Percentiles rank a stretch among this genome's conserved stretches.
phyloP scores from a whole-genome alignment of 495 filamentous ascomycete genomes.

The Viridothelium virens region DNA sequence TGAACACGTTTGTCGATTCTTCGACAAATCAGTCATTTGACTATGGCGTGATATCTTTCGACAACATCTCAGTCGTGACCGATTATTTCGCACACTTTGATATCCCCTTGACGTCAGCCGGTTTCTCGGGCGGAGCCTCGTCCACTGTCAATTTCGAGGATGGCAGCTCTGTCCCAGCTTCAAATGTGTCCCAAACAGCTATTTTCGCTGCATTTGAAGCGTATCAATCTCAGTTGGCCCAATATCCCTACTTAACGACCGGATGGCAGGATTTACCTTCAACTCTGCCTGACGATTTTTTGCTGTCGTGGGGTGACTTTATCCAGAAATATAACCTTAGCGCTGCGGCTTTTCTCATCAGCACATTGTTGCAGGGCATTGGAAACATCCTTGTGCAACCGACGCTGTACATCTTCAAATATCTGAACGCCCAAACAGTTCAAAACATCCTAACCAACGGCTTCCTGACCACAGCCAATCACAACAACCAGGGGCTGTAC shows the following conservation, averaged over 20 bases:
- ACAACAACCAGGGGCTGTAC: constrained; percentile 42
- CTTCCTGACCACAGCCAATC: constrained; percentile 32
- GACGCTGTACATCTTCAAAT: constrained; percentile 29
- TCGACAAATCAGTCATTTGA: constrained; percentile 38
- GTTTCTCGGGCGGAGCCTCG: not conserved
- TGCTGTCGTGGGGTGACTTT: constrained; percentile 40
- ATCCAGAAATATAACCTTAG: constrained; percentile 36
- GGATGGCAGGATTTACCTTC: constrained; percentile 38
- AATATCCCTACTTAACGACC: constrained; percentile 37
- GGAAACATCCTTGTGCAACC: constrained; percentile 37
- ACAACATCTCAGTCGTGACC: constrained; percentile 33
- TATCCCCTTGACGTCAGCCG: constrained; percentile 20
- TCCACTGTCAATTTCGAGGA: constrained; percentile 25
- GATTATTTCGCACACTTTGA: constrained; percentile 39
- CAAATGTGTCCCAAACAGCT: constrained; percentile 11
- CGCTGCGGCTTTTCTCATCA: constrained; percentile 28
- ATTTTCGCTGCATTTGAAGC: constrained; percentile 26
- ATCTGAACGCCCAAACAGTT: constrained; percentile 21
- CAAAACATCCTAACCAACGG: constrained; percentile 19
- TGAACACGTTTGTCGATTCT: constrained; percentile 40
- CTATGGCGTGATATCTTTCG: constrained; percentile 40
- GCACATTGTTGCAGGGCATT: constrained; percentile 32
- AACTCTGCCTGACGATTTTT: constrained; percentile 38
- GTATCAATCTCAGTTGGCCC: constrained; percentile 32
- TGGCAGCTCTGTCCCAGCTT: constrained; percentile 23